These are phyloP conservation scores for Trypanosoma rangeli DNA, from an alignment of 208 protist species.

Conservation along the genomic window DNA sequence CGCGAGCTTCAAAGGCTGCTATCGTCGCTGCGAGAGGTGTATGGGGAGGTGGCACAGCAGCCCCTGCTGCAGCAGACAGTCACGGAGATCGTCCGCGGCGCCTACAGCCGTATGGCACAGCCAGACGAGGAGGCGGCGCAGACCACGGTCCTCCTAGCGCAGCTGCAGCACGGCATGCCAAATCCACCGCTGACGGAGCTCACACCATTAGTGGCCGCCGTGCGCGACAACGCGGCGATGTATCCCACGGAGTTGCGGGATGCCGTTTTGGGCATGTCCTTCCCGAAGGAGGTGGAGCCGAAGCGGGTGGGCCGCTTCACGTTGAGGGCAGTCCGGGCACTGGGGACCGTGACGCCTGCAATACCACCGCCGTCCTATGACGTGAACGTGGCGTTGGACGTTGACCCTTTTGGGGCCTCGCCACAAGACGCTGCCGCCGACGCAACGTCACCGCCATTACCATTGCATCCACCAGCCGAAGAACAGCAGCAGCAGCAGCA, in stretches of 20 bases:
- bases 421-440: neutral
- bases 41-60: constrained; percentile 49
- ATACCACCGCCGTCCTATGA: constrained; percentile 9
- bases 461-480: neutral
- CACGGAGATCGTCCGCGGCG: constrained; percentile 34
- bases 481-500: neutral
- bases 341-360: neutral
- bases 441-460: neutral
- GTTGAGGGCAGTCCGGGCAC: constrained; percentile 31
- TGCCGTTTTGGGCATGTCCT: constrained; percentile 62
- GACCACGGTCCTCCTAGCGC: constrained; percentile 63
- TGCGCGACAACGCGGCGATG: constrained; percentile 25
- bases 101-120: constrained; percentile 30
- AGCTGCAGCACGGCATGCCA: constrained; percentile 70
- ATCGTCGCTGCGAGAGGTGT: constrained; percentile 59
- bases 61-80: constrained; percentile 62
- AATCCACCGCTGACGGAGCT: constrained; percentile 51
- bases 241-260: constrained; percentile 49
- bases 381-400: constrained; percentile 20
- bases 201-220: constrained; percentile 31
- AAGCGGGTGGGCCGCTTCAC: constrained; percentile 34
- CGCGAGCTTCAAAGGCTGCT: constrained; percentile 64
- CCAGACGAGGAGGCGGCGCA: constrained; percentile 53
- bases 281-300: constrained; percentile 32
- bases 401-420: constrained; percentile 21